Evolutionary conservation across 139 green algal genomes (phyloP).

Genomic region (Chlorella sp.): DNA sequence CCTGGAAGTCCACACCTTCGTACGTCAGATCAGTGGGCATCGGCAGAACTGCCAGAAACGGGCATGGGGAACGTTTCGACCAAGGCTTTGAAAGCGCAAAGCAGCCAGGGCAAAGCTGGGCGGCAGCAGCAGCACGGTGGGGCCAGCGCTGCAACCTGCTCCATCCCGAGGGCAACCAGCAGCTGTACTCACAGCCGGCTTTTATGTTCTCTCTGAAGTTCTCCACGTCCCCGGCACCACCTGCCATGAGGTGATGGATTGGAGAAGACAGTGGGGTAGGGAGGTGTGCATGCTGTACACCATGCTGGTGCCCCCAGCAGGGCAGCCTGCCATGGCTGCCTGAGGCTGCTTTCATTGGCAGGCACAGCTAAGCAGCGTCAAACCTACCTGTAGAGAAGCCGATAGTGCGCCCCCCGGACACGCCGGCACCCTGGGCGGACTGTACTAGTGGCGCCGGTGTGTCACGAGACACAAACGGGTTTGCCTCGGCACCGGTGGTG

Average conservation of each 20-base stretch:
- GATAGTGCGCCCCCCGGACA: slow-evolving; percentile 20
- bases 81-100: too few species aligned
- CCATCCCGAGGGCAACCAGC: too few species aligned
- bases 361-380: too few species aligned
- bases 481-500: background rate
- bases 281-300: background rate
- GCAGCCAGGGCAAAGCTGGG: too few species aligned
- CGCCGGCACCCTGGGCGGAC: background rate
- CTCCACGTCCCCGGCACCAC: slow-evolving; percentile 21
- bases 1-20: background rate
- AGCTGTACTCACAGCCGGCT: too few species aligned
- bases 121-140: too few species aligned
- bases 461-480: background rate
- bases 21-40: slow-evolving; percentile 32
- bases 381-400: background rate
- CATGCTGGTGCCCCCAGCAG: too few species aligned
- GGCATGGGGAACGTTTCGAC: too few species aligned
- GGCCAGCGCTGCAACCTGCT: too few species aligned
- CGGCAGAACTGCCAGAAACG: slow-evolving; percentile 13
- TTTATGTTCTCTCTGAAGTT: slow-evolving; percentile 37
- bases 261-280: too few species aligned
- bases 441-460: background rate
- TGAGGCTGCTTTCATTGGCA: too few species aligned
- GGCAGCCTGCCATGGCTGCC: too few species aligned
- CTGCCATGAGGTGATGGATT: background rate